Evolutionary conservation across 2,329 filamentous ascomycete genomes (phyloP), one percentile per base, ranked within the genome.

Genomic region (Dryadomyces quercus-mongolicae): DNA sequence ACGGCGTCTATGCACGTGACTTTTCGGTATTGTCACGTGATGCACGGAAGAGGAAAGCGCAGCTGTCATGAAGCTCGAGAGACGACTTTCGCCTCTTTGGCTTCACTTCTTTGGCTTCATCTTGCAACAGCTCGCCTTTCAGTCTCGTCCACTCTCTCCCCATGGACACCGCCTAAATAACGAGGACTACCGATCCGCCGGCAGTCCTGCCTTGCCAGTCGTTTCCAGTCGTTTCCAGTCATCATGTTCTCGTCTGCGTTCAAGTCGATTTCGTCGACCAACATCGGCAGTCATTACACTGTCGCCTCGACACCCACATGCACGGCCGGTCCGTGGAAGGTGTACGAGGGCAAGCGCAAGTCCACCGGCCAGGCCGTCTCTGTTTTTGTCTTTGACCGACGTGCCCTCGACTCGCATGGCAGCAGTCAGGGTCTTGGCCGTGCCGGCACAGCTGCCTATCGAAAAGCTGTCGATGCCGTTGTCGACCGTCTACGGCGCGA

Each of bases 301-400:
- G 76, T 97, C 60, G 85, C 88, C 21, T 77, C 84, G 25, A 82
- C 81, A 56, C 80, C 86, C 12, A 85, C 82, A n/a, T 86, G 89
- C 52, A 82, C 82, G 52, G 88, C 91, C 16, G 93, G 93, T 18
- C 88, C 91, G 56, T 98, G 93, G 93, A 95, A 90, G 73, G 93
- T 98, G 64, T 92, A 92, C 76, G 91, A 96, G 72, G 91, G 88
- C 56, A 97, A 95, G 75, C 94, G 94, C 73, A 97, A 96, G 71
- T 89, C 86, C 34, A 95, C 90, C 0, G 88, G 88, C 60, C 95
- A 93, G 67, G 70, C 84, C 8, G 93, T 85, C 54, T 96, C 91
- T 16, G 84, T 97, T 61, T 98, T 97, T 64, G 84, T 97, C 60
- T 96, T 97, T 67, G 93, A 98, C 60, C 85, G 83, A 66, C 95